A percentile compares a stretch with the other conserved stretches of the same genome.
phyloP scores from a whole-genome alignment of 2,329 filamentous ascomycete genomes.

The Penicillium sp. region DNA sequence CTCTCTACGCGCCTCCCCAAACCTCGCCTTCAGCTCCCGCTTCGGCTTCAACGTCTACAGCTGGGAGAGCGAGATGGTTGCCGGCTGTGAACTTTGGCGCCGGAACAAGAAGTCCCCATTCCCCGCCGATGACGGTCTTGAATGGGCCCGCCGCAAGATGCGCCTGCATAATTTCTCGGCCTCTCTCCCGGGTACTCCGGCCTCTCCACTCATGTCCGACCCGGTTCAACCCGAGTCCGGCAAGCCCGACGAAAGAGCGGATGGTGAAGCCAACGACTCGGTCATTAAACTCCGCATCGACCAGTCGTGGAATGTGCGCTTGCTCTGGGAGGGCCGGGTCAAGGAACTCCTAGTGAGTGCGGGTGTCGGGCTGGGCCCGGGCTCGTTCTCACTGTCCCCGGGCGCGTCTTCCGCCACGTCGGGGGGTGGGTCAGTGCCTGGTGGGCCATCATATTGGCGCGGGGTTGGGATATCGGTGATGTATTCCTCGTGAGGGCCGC shows the following conservation, averaged over 20 bases:
- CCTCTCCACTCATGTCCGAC: conserved; percentile 17
- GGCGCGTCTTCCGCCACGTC: conserved; percentile 22
- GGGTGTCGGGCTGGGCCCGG: conserved; percentile 74
- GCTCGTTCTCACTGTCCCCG: conserved; percentile 34
- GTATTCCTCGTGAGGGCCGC: conserved; percentile 38
- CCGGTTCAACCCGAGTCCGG: conserved; percentile 15
- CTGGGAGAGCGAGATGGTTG: conserved; percentile 89
- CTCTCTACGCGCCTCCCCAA: conserved; percentile 78
- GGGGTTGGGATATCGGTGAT: conserved; percentile 44
- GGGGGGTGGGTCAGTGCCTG: conserved; percentile 25
- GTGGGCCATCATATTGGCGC: conserved; percentile 39
- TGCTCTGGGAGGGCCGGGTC: conserved; percentile 89
- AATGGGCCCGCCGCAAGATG: conserved; percentile 43
- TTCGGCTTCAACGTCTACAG: conserved; percentile 98
- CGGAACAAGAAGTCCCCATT: conserved; percentile 38
- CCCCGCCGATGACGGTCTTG: conserved; percentile 45
- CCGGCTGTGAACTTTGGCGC: conserved; percentile 92
- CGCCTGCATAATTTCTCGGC: conserved; percentile 29
- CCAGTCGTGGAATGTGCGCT: conserved; percentile 78
- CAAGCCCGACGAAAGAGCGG: conserved; percentile 14
- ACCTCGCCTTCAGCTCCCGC: conserved; percentile 80
- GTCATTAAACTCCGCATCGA: conserved; percentile 88
- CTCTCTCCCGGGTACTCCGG: conserved; percentile 18
- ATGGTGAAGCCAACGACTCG: conserved; percentile 69
- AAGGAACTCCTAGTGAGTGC: conserved; percentile 92